Evolutionary conservation across 2,329 filamentous ascomycete species (phyloP), one percentile per base, ranked within the genome.

Genomic region (Talaromyces funiculosus): DNA sequence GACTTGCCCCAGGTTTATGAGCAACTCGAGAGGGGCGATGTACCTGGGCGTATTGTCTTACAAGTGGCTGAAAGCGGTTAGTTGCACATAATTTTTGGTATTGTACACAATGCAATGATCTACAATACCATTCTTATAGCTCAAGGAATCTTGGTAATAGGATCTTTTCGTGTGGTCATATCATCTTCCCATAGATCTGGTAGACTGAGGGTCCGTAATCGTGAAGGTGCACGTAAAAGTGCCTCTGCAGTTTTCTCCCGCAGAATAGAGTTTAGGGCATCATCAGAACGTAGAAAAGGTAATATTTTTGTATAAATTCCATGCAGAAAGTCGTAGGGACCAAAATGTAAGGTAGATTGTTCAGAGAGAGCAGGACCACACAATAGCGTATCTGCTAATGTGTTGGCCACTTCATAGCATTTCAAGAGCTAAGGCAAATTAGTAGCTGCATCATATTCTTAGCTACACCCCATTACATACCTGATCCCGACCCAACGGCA

Each of bases 11-110:
- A 69, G 49, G 73, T 79, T 20, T 80, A 79, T 68, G 71, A 77
- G 53, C 74, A 79, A 64, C 70, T 80, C 63, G 75, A 79, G 65
- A 76, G 72, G 61, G 77, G 77, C 0, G 74, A 78, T 62, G 72
- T 80, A 58, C 66, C 72, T 22, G 78, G 77, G 6, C 67, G 77
- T 10, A 69, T 80, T 18, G 78, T 80, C 43, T 69, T 80, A 55
- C 70, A 76, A 62, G 65, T 78, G 56, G 67, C 71, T 6, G 68
- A 74, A 20, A 68, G 57, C 42, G 43, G 8, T 26, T 61, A 16
- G 43, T 33, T 14, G 24, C 43, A 29, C 8, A 29, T 12, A 18
- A n/a, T 10, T 10, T 4, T 31, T 18, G 24, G 3, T n/a, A 8
- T 29, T 31, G 3, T 4, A 26, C 31, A 14, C 16, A 49, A 18